Evolutionary conservation across 768 basidiomycete genomes (phyloP), one percentile per base, ranked within the genome.

Genomic region (Macrolepiota albuminosa): DNA sequence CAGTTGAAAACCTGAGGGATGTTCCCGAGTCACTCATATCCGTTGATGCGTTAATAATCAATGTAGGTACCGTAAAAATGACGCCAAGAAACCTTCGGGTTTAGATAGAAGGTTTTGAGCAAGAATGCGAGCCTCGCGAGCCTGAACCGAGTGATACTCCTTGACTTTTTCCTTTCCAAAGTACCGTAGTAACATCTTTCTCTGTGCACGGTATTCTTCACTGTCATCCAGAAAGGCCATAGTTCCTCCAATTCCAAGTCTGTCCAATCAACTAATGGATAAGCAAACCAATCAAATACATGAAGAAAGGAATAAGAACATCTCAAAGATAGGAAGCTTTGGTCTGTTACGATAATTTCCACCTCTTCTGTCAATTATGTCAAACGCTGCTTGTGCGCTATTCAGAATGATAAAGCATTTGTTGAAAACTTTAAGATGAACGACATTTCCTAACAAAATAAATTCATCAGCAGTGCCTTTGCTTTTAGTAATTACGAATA

Each of bases 321-420:
- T 40, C 34, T 71, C 69, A 29, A 26, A 64, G 8, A 69, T 58
- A 5, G 62, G 43, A 31, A 70, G 56, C 11, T 52, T 24, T 6
- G 66, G 69, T 31, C 65, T 57, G 37, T 67, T 54, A 8, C 75
- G 71, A 63, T 71, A 70, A 3, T 64, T 68, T 60, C 33, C 65
- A 55, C 50, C 67, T 67, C 6, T 63, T 51, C 73, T 76, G 31
- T 56, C 56, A 6, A 72, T 56, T 11, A 73, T 62, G 29, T 73
- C 71, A 14, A 61, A 48, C 1, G 70, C 70, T 13, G 63, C 67
- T 60, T 72, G 43, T 0, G 50, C 51, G 43, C 68, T 68, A 40
- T 70, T 67, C 48, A 71, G 42, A 13, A 71, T 43, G 11, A 72
- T 47, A n/a, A 21, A 34, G 33, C 66, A 58, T 31, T 61, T 65